phyloP scores from a whole-genome alignment of 164 flowering plant species.

The Chimonanthus salicifolius region DNA sequence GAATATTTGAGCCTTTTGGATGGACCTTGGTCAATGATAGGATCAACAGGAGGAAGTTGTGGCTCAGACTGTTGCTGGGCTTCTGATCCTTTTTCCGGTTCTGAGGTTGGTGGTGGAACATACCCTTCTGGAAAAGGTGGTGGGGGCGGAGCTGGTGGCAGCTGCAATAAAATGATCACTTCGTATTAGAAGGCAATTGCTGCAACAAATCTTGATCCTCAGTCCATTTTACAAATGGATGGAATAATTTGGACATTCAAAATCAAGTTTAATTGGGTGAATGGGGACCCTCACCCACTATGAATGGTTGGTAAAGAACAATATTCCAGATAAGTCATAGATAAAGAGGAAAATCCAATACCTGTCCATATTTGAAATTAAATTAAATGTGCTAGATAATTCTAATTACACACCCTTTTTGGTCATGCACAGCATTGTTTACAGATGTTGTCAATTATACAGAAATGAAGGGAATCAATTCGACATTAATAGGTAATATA shows the following conservation, averaged over 20 bases:
- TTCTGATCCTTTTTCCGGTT: conserved; percentile 57
- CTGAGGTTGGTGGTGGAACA: conserved; percentile 48
- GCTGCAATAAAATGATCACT: conserved; percentile 32
- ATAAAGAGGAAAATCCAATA: neutral
- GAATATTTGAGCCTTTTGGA: conserved; percentile 69
- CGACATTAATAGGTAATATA: too few relatives aligned
- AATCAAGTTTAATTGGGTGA: neutral
- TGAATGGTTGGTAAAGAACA: neutral
- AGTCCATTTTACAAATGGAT: neutral
- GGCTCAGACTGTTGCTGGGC: conserved; percentile 47
- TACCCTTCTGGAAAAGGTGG: conserved; percentile 95
- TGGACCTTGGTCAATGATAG: conserved; percentile 83
- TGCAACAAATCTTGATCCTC: neutral
- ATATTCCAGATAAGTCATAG: neutral
- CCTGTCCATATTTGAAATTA: neutral
- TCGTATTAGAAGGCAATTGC: neutral
- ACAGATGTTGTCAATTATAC: too few relatives aligned
- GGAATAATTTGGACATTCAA: neutral
- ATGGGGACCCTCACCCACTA: neutral
- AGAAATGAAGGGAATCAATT: too few relatives aligned
- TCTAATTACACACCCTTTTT: too few relatives aligned
- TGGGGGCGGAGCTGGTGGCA: conserved; percentile 84
- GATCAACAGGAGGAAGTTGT: conserved; percentile 60
- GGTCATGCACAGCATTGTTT: too few relatives aligned
- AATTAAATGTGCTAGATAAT: too few relatives aligned